phyloP scores from a whole-genome alignment of 768 basidiomycete genomes.

The Trichaptum fuscoviolaceum region DNA sequence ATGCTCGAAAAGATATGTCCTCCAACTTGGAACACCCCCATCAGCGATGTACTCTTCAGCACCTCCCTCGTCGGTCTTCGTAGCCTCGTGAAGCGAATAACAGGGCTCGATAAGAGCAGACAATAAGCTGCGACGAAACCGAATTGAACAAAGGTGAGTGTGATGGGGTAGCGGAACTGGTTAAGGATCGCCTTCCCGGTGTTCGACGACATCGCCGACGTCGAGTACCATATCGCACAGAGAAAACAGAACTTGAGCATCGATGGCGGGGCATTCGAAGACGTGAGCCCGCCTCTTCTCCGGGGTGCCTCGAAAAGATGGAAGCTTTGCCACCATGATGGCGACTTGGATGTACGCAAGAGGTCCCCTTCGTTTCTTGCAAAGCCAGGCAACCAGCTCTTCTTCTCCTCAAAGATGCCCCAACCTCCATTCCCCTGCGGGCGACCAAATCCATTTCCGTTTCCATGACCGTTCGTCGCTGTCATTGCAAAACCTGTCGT shows the following conservation, averaged over 20 bases:
- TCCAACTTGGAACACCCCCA: constrained; percentile 97
- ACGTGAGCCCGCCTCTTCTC: not conserved
- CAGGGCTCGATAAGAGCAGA: constrained; percentile 75
- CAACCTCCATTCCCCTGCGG: not conserved
- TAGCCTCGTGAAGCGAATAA: constrained; percentile 59
- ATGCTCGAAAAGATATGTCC: constrained; percentile 98
- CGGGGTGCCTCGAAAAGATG: not conserved
- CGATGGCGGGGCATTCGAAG: constrained; percentile 12
- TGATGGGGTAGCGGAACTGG: constrained; percentile 91
- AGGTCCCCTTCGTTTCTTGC: not conserved
- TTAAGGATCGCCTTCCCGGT: constrained; percentile 94
- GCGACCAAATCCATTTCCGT: not conserved
- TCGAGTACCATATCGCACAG: constrained; percentile 89
- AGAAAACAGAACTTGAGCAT: constrained; percentile 63
- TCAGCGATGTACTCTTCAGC: constrained; percentile 76
- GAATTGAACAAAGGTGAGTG: constrained; percentile 96
- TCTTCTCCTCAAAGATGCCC: not conserved
- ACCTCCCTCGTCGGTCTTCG: constrained; percentile 70
- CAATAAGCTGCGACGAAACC: constrained; percentile 90
- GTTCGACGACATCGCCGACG: constrained; percentile 91
- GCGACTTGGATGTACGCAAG: not conserved
- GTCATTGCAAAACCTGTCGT: not conserved
- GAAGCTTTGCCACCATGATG: not conserved
- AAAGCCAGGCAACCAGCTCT: not conserved
- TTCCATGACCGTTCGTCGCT: not conserved